Conservation (phyloP, 1,284 basidiomycete genomes). For the Boletus mariae region DNA sequence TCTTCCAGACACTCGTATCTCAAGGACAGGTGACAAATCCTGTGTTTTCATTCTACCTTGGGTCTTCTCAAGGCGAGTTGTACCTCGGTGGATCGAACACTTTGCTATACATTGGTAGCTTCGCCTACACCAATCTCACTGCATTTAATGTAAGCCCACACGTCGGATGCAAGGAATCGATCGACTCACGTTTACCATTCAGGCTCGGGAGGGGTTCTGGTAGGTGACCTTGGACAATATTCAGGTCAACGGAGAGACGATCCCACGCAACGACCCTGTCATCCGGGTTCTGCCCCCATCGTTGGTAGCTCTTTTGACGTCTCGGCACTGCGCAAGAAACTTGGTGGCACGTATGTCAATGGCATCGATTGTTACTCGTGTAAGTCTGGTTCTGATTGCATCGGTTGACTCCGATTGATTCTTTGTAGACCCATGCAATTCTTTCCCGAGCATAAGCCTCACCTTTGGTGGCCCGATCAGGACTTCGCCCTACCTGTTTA, state of each 20-base stretch:
- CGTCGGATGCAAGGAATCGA: not conserved
- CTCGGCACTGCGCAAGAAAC: not conserved
- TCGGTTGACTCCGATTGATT: not conserved
- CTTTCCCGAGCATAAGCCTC: constrained; percentile 13
- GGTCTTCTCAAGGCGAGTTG: constrained; percentile 27
- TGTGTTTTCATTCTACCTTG: constrained; percentile 41
- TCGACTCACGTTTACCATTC: constrained; percentile 5
- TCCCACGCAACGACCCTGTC: constrained; percentile 28
- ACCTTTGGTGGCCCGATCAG: constrained; percentile 3
- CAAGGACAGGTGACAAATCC: constrained; percentile 22
- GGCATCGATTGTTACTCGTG: no score
- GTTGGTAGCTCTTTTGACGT: constrained; percentile 22
- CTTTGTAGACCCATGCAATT: constrained; percentile 12
- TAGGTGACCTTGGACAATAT: constrained; percentile 37
- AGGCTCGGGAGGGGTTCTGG: constrained; percentile 37
- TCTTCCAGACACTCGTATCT: constrained; percentile 25
- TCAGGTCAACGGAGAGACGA: constrained; percentile 20
- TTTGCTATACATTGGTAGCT: constrained; percentile 11
- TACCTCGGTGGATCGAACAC: constrained; percentile 36
- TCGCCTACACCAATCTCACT: constrained; percentile 29
- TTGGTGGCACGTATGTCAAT: constrained; percentile 6
- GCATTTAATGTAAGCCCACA: constrained; percentile 19
- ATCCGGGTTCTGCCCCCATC: constrained; percentile 50
- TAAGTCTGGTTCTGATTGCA: not conserved
- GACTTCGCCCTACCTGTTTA: not conserved